A percentile compares a stretch with the other conserved stretches of the same genome.
Evolutionary conservation across 192 early-diverging fungal species (phyloP).

Genomic region (Backusella mclennaniae): DNA sequence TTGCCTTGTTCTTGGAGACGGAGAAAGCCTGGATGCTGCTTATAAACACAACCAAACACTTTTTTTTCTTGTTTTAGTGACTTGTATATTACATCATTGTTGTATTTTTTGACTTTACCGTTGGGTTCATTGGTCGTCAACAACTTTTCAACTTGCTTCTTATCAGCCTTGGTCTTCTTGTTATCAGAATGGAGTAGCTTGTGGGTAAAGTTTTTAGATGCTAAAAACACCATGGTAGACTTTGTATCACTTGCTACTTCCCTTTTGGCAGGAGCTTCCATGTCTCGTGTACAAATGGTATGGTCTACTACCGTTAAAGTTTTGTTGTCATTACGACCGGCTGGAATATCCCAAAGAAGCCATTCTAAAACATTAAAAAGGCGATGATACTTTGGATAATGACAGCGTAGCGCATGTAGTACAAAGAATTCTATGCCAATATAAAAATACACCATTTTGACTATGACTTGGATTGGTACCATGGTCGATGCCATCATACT

Average conservation of each 20-base stretch:
- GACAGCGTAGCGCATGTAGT: conserved; percentile 36
- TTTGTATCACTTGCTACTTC: background rate
- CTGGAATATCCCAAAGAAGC: conserved; percentile 48
- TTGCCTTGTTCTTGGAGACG: background rate
- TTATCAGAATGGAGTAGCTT: background rate
- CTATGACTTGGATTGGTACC: background rate
- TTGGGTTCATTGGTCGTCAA: background rate
- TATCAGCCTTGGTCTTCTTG: background rate
- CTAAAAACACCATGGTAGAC: background rate
- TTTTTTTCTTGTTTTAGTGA: too few species aligned
- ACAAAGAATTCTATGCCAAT: conserved; percentile 46
- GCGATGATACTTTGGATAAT: conserved; percentile 44
- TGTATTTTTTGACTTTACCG: background rate
- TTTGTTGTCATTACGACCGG: conserved; percentile 30
- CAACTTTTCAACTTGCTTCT: background rate
- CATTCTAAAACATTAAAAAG: conserved; percentile 45
- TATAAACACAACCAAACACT: background rate
- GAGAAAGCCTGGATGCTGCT: background rate
- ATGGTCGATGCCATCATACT: background rate
- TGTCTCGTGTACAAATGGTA: background rate
- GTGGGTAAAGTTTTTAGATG: background rate
- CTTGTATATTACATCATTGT: background rate
- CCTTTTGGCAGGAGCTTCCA: too few species aligned
- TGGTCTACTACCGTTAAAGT: too few species aligned
- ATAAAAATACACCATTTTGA: conserved; percentile 10